Percentiles rank a stretch among this genome's conserved stretches.
phyloP scores from a whole-genome alignment of 78 protist species.

The Mastigamoeba balamuthi region DNA sequence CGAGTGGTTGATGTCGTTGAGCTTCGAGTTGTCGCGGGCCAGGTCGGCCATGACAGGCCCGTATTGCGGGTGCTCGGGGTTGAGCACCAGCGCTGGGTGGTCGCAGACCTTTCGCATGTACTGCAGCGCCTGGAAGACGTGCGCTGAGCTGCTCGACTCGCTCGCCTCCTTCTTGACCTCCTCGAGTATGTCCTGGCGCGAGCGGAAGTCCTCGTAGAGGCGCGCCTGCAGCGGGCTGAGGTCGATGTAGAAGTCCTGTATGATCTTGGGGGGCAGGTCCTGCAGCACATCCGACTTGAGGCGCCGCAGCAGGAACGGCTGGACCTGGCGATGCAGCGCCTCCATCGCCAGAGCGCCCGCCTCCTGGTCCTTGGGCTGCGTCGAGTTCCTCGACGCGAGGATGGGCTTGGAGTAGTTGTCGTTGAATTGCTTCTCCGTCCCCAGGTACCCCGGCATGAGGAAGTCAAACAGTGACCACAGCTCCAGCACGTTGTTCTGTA shows the following conservation, averaged over 20 bases:
- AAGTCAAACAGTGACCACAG: slow-evolving; percentile 95
- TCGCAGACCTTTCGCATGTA: slow-evolving; percentile 72
- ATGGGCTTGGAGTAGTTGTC: slow-evolving; percentile 53
- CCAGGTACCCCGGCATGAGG: slow-evolving; percentile 96
- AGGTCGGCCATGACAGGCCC: not conserved
- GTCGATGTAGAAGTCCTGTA: slow-evolving; percentile 76
- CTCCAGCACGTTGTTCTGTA: slow-evolving; percentile 79
- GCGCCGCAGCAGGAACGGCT: slow-evolving; percentile 93
- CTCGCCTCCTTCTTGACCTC: not conserved
- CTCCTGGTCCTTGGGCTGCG: slow-evolving; percentile 33
- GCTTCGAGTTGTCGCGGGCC: not conserved
- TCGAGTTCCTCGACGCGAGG: slow-evolving; percentile 34
- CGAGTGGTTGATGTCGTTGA: slow-evolving; percentile 23
- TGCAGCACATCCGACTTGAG: slow-evolving; percentile 83
- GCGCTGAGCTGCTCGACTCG: slow-evolving; percentile 13
- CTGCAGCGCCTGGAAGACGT: slow-evolving; percentile 73
- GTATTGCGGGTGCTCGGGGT: slow-evolving; percentile 32
- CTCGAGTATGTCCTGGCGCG: too few relatives aligned
- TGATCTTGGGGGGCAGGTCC: slow-evolving; percentile 96
- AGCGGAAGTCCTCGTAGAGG: not conserved
- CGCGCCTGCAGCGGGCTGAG: slow-evolving; percentile 58
- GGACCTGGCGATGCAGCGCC: slow-evolving; percentile 79
- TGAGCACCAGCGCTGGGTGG: slow-evolving; percentile 80
- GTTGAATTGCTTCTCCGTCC: slow-evolving; percentile 56
- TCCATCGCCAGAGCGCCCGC: slow-evolving; percentile 63